phyloP scores from a whole-genome alignment of 2,329 filamentous ascomycete genomes.

The Daldinia sp. region DNA sequence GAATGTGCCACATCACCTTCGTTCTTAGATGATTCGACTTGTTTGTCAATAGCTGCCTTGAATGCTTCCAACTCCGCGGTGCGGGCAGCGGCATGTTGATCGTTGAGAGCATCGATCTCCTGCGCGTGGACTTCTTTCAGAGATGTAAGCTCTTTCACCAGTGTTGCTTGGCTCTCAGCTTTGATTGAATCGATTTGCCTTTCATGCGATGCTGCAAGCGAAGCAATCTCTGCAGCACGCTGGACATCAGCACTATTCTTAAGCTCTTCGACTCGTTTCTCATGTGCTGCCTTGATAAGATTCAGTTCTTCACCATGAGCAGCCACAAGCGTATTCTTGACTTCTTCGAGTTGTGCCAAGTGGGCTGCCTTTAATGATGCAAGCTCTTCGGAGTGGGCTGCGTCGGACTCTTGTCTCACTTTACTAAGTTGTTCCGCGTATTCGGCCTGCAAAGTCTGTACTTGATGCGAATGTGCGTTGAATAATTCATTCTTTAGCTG shows the following conservation, averaged over 20 bases:
- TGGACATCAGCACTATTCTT: constrained; percentile 34
- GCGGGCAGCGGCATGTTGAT: constrained; percentile 43
- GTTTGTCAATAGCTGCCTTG: constrained; percentile 45
- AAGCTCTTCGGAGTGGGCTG: constrained; percentile 36
- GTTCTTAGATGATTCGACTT: constrained; percentile 45
- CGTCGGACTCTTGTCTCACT: constrained; percentile 32
- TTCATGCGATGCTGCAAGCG: constrained; percentile 40
- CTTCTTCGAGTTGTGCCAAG: constrained; percentile 36
- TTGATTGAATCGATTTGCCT: constrained; percentile 42
- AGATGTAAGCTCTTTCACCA: constrained; percentile 42
- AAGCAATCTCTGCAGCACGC: constrained; percentile 40
- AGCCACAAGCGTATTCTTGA: constrained; percentile 31
- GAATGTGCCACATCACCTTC: constrained; percentile 45
- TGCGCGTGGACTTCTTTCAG: constrained; percentile 43
- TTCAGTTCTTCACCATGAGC: constrained; percentile 39
- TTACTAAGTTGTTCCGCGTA: constrained; percentile 39
- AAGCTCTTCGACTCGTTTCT: constrained; percentile 36
- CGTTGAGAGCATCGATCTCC: constrained; percentile 43
- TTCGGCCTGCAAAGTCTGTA: constrained; percentile 38
- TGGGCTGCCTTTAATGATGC: constrained; percentile 38
- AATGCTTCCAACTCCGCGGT: constrained; percentile 46
- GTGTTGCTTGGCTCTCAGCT: constrained; percentile 39
- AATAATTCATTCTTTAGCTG: constrained; percentile 37
- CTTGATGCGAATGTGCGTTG: constrained; percentile 36
- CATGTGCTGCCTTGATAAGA: constrained; percentile 36